phyloP scores from a whole-genome alignment of 495 filamentous ascomycete genomes.

The Penicillium ochrochloron region DNA sequence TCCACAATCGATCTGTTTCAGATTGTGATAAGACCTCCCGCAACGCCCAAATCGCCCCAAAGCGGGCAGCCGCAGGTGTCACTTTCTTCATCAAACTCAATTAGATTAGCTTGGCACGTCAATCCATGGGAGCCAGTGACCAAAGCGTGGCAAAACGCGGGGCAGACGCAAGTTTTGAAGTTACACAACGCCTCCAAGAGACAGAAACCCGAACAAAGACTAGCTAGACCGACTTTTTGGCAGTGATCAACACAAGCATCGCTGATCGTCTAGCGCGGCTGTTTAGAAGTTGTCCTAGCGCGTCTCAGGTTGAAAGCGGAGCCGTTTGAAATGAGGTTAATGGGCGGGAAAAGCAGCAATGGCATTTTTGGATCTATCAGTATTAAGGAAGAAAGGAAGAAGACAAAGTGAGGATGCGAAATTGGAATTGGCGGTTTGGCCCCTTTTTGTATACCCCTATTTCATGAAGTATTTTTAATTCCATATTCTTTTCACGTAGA shows the following conservation, averaged over 20 bases:
- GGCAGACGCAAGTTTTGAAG: constrained; percentile 7
- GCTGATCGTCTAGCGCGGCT: constrained; percentile 28
- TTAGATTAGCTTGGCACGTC: constrained; percentile 19
- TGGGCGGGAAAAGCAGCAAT: not conserved
- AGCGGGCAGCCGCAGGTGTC: constrained; percentile 22
- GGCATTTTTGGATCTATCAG: constrained; percentile 7
- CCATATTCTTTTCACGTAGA: not conserved
- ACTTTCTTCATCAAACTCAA: constrained; percentile 27
- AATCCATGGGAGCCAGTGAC: constrained; percentile 14
- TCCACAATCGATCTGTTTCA: not conserved
- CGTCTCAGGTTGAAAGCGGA: constrained; percentile 26
- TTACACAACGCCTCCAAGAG: not conserved
- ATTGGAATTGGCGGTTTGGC: constrained; percentile 2
- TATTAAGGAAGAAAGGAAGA: not conserved
- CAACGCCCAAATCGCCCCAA: not conserved
- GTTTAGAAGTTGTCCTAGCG: constrained; percentile 20
- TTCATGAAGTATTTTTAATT: not conserved
- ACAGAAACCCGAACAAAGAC: not conserved
- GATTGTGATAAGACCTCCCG: not conserved
- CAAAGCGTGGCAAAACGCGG: constrained; percentile 14
- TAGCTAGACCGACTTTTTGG: constrained; percentile 17
- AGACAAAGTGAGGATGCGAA: not conserved
- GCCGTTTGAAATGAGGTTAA: constrained; percentile 7
- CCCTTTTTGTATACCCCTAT: constrained; percentile 8
- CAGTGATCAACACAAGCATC: constrained; percentile 23